phyloP scores from a whole-genome alignment of 306 rosid species.

The Dalbergia cultrata region DNA sequence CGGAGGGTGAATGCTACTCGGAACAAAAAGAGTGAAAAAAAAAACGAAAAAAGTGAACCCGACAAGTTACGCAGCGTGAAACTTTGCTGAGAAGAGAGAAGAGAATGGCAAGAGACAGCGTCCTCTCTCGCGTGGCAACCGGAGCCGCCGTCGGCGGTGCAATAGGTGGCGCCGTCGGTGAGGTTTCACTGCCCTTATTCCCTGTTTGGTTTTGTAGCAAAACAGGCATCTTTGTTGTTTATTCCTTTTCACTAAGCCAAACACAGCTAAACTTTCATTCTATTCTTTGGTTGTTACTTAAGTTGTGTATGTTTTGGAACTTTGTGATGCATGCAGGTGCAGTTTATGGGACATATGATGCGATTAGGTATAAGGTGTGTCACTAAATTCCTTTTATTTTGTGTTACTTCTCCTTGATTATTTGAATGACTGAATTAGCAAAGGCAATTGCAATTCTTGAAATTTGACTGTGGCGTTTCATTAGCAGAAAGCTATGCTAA shows the following conservation, averaged over 20 bases:
- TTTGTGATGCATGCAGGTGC: slow-evolving; percentile 50
- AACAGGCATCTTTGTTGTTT: background rate
- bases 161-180: slow-evolving; percentile 67
- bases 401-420: background rate
- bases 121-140: slow-evolving; percentile 57
- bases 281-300: slow-evolving; percentile 26
- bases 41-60: too few relatives aligned
- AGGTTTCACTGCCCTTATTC: slow-evolving; percentile 15
- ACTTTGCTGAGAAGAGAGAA: background rate
- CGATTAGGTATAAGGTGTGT: slow-evolving; percentile 58
- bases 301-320: slow-evolving; percentile 18
- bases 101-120: slow-evolving; percentile 56
- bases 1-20: too few relatives aligned
- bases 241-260: slow-evolving; percentile 14
- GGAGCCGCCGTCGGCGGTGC: slow-evolving; percentile 70
- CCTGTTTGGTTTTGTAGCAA: background rate
- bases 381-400: background rate
- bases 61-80: background rate
- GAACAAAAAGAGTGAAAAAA: too few relatives aligned
- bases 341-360: slow-evolving; percentile 64
- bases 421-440: slow-evolving; percentile 38
- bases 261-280: background rate
- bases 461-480: slow-evolving; percentile 15
- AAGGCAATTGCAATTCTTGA: slow-evolving; percentile 8
- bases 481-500: slow-evolving; percentile 2